phyloP scores from a whole-genome alignment of 2,329 filamentous ascomycete genomes.

The Dothistroma septosporum region DNA sequence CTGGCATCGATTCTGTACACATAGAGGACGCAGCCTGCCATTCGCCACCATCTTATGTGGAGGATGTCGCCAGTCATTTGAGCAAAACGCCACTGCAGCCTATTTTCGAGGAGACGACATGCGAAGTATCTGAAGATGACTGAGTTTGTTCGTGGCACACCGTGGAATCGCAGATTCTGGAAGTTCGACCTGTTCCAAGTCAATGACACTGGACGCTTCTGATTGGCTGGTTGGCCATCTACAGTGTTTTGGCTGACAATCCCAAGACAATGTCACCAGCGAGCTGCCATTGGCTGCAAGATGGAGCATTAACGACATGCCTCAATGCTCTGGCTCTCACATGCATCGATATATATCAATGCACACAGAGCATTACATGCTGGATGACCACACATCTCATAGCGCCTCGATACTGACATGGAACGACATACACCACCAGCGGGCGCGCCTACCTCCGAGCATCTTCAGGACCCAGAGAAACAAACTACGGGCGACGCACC shows the following conservation, averaged over 20 bases:
- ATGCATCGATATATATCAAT: not conserved
- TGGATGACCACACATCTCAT: not conserved
- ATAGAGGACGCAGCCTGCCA: not conserved
- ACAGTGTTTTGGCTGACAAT: not conserved
- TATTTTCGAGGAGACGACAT: not conserved
- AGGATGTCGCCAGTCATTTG: not conserved
- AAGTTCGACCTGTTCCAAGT: not conserved
- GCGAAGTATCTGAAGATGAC: not conserved
- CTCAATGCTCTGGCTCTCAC: not conserved
- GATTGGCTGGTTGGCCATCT: not conserved
- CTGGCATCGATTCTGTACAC: not conserved
- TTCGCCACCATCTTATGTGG: not conserved
- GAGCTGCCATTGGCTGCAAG: not conserved
- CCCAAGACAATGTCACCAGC: not conserved
- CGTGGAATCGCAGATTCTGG: not conserved
- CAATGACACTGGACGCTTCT: not conserved
- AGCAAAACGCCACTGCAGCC: not conserved
- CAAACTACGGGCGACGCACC: constrained; percentile 8
- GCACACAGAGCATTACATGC: not conserved
- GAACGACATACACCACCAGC: not conserved
- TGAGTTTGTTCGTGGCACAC: not conserved
- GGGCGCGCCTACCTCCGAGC: not conserved
- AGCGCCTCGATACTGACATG: not conserved
- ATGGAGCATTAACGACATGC: not conserved
- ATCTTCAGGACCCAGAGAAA: not conserved